phyloP scores from a whole-genome alignment of 352 stramenopile genomes.

The Labyrinthula sp. region DNA sequence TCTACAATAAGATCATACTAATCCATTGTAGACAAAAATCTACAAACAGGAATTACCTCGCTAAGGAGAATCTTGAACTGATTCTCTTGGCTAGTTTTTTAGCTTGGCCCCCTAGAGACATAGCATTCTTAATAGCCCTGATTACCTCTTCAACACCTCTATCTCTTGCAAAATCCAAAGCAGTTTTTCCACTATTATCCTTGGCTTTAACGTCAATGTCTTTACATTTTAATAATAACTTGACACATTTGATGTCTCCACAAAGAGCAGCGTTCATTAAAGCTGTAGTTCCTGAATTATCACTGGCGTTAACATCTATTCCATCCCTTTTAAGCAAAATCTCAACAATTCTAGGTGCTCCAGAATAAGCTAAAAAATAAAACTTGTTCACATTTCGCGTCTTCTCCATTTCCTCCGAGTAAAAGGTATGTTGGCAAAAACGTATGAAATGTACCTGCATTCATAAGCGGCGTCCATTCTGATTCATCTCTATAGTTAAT shows the following conservation, averaged over 20 bases:
- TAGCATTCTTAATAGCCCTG: constrained; percentile 21
- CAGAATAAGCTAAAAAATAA: constrained; percentile 8
- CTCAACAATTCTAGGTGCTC: constrained; percentile 17
- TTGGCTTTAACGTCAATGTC: constrained; percentile 21
- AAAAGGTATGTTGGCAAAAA: too few relatives aligned
- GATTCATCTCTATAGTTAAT: constrained; percentile 24
- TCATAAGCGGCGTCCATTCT: constrained; percentile 23
- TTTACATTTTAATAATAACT: constrained; percentile 3
- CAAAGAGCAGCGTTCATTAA: constrained; percentile 25
- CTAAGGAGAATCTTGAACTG: too few relatives aligned
- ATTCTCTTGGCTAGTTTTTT: constrained; percentile 18
- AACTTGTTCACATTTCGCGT: too few relatives aligned
- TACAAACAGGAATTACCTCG: too few relatives aligned
- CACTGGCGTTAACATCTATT: constrained; percentile 23
- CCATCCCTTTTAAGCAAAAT: constrained; percentile 14
- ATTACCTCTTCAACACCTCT: constrained; percentile 17
- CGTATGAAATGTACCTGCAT: too few relatives aligned
- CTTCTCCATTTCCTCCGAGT: too few relatives aligned
- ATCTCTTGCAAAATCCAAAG: constrained; percentile 23
- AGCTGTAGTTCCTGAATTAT: constrained; percentile 18
- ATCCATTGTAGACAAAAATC: too few relatives aligned
- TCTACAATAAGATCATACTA: too few relatives aligned
- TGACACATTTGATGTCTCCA: constrained; percentile 20
- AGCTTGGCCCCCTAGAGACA: constrained; percentile 7
- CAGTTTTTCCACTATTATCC: constrained; percentile 15